Base-by-base conservation (phyloP, 139 green algal genomes). In the Chlorella vulgaris region DNA sequence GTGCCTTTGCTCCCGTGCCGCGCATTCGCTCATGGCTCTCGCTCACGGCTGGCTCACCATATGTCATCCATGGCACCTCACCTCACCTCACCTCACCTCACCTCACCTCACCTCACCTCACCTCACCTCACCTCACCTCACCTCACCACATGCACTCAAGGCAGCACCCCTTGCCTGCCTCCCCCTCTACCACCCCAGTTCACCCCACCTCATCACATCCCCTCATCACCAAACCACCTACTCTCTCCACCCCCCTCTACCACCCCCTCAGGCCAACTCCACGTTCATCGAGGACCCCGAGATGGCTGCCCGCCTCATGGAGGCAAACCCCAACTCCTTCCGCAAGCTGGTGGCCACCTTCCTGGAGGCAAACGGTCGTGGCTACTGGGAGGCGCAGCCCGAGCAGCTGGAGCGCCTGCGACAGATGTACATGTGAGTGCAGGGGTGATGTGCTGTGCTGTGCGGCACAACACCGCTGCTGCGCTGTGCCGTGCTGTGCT, bases 261-360 rank as follows among this genome's bases (percentile, higher is more conserved):
- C 35, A 3, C 53, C 35, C 73, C 61, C 10, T 3, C 42, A 82
- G 76, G 85, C 85, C 81, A 99, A 99, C 88, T 73, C 76, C 33
- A 98, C 93, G 3, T 99, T 97, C 93, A 99, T 99, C 71, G 93
- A 98, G 81, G 96, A 99, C 86, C 84, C 90, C 0, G 96, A 96
- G 67, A 99, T 99, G 96, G 91, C 95, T 21, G 85, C 96, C 89
- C 90, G 97, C 29, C 84, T 99, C 53, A 94, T 99, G 93, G 92
- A 98, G 62, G 91, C 96, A 63, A 99, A 99, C 91, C 97, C 97
- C 81, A 98, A 98, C 93, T 95, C 86, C 47, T 97, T 97, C 91
- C 88, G 93, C 69, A 97, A 97, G 89, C 90, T 97, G 83, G 93
- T 76, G 61, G 94, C 96, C 40, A 99, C 96, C 70, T 99, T 99